Base-by-base conservation (phyloP, 768 basidiomycete genomes). In the Calocybe indica region DNA sequence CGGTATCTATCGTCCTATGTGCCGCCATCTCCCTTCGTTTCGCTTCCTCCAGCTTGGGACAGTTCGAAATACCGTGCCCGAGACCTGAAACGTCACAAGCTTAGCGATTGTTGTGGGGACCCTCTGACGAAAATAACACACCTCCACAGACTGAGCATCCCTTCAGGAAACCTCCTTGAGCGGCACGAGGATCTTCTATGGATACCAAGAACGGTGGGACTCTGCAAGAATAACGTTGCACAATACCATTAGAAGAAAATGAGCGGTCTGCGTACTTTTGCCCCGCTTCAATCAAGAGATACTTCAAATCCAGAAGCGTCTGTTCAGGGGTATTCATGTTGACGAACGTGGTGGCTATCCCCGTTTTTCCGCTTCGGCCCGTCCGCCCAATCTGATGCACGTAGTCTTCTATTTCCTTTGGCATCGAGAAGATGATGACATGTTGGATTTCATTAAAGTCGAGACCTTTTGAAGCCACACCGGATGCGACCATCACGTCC, bases 331-430 rank as follows among this genome's bases (percentile, higher is more conserved):
- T 96, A 59, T 88, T 90, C 91, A 95, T 95, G 64, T 98, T 98
- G 46, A 98, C 92, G 60, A 99, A 99, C 33, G 96, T 94, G 32
- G 96, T 99, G 31, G 96, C 95, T 47, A 99, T 97, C 44, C 96
- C 96, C 1, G 96, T 99, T 65, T 97, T 97, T 14, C 96, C 96
- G 55, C 89, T 92, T 55, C 96, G 83, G 44, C 96, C 96, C 6
- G 96, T 99, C 51, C 96, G 88, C 28, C 96, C 96, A 55, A 98
- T 98, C 66, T 99, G 95, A 71, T 99, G 96, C 43, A 98, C 95
- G 59, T 99, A 99, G 64, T 99, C 96, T 67, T 99, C 96, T 53
- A 99, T 99, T 71, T 99, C 96, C 66, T 98, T 99, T 0, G 96
- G 96, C 96, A 99, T 98, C 30, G 89, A 85, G 65, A 94, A 99